Conservation (phyloP, 2,329 filamentous ascomycete species). For the Penicillium concentricum region DNA sequence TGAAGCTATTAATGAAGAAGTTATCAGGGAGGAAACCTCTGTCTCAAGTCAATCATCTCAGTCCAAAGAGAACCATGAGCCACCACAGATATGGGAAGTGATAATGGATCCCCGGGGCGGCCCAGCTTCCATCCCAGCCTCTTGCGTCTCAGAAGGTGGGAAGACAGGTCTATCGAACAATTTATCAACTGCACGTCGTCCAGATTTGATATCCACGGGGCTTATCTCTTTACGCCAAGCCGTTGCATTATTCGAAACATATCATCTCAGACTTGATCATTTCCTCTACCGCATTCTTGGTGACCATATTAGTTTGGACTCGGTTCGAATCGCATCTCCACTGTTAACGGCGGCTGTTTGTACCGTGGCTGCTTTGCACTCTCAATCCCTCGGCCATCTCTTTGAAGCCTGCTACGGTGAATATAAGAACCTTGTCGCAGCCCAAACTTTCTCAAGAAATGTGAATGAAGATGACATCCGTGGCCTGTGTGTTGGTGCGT, state of each 20-base stretch:
- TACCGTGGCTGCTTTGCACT: constrained; percentile 48
- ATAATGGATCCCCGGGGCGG: constrained; percentile 41
- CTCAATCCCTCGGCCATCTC: constrained; percentile 26
- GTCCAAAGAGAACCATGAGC: constrained; percentile 15
- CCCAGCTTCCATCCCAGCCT: constrained; percentile 31
- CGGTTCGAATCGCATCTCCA: constrained; percentile 42
- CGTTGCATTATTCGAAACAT: constrained; percentile 42
- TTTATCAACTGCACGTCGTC: constrained; percentile 6
- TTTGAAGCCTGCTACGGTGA: constrained; percentile 42
- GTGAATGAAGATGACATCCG: constrained; percentile 47
- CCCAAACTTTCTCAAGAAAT: constrained; percentile 47
- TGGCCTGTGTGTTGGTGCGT: constrained; percentile 50
- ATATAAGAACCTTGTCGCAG: constrained; percentile 44
- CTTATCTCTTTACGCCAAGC: constrained; percentile 45
- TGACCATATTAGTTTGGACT: constrained; percentile 35
- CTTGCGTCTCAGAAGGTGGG: constrained; percentile 21
- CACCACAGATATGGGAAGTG: constrained; percentile 35
- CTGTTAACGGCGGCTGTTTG: constrained; percentile 47
- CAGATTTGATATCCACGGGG: constrained; percentile 48
- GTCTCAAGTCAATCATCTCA: constrained; percentile 4
- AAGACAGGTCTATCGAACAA: constrained; percentile 4
- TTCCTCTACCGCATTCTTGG: constrained; percentile 43
- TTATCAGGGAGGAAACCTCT: neutral
- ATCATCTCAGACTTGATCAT: constrained; percentile 46
- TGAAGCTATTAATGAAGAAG: neutral